Percentiles rank a stretch among this genome's conserved stretches.
Evolutionary conservation across 495 filamentous ascomycete species (phyloP).

Genomic region (Tuber aestivum): DNA sequence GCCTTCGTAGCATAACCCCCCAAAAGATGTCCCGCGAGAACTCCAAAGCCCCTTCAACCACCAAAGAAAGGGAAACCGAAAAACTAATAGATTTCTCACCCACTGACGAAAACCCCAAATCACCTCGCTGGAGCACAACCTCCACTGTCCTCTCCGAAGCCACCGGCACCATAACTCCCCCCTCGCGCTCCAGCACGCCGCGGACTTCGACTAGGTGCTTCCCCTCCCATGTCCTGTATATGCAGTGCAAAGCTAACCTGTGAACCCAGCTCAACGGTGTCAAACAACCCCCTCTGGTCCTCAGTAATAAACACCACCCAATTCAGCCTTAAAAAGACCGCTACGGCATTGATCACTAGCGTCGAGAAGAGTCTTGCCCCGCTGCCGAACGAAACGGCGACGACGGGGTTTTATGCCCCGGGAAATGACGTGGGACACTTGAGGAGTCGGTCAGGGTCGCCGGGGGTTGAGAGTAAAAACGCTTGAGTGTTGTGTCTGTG

Average conservation of each 20-base stretch:
- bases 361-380: constrained; percentile 38
- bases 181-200: constrained; percentile 34
- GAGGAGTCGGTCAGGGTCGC: constrained; percentile 23
- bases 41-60: neutral
- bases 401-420: constrained; percentile 28
- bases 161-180: constrained; percentile 14
- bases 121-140: constrained; percentile 36
- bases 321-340: constrained; percentile 37
- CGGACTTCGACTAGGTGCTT: constrained; percentile 37
- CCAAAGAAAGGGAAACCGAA: constrained; percentile 14
- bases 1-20: constrained; percentile 23
- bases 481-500: constrained; percentile 22
- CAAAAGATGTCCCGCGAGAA: constrained; percentile 20
- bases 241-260: neutral
- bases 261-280: constrained; percentile 36
- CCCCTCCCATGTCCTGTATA: constrained; percentile 12
- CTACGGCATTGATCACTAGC: constrained; percentile 30
- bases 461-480: constrained; percentile 19
- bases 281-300: constrained; percentile 33
- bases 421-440: constrained; percentile 25
- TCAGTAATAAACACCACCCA: constrained; percentile 21
- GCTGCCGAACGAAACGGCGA: constrained; percentile 10
- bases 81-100: constrained; percentile 10
- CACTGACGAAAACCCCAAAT: constrained; percentile 6
- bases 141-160: constrained; percentile 21